A percentile compares a stretch with the other conserved stretches of the same genome.
Conservation (phyloP, 345 rosid species). For the Chamaenerion angustifolium region DNA sequence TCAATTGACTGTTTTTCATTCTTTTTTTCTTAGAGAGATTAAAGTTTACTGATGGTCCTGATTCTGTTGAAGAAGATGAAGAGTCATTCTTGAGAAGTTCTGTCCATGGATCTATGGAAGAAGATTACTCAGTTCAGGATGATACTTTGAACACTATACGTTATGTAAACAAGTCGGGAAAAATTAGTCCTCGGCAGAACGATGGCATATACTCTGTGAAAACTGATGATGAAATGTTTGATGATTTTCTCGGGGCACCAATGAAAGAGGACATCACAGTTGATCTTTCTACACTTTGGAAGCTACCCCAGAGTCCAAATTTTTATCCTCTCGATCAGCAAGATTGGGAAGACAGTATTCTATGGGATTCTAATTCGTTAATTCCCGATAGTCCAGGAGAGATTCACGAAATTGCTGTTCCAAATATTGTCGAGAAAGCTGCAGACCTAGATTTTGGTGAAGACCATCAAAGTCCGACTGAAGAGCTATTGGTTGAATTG, state of each 20-base stretch:
- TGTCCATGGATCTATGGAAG: constrained; percentile 24
- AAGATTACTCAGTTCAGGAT: constrained; percentile 22
- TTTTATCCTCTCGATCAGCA: constrained; percentile 74
- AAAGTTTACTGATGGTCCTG: constrained; percentile 39
- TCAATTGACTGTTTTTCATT: constrained; percentile 1
- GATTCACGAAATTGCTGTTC: constrained; percentile 25
- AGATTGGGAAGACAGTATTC: constrained; percentile 79
- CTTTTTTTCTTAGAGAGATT: constrained; percentile 38
- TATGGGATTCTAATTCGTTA: constrained; percentile 66
- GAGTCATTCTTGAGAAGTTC: constrained; percentile 53
- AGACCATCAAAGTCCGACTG: not conserved
- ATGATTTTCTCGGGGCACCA: constrained; percentile 48
- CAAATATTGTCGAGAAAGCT: constrained; percentile 16
- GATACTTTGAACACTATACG: constrained; percentile 24
- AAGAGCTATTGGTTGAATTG: too few species aligned
- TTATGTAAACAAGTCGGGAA: constrained; percentile 22
- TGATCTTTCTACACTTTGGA: constrained; percentile 33
- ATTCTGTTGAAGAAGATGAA: constrained; percentile 82
- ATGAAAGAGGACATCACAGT: constrained; percentile 32
- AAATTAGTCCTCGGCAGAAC: constrained; percentile 22
- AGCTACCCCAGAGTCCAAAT: constrained; percentile 29
- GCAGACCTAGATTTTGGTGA: constrained; percentile 18
- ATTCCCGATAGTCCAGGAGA: constrained; percentile 25
- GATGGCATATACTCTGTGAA: constrained; percentile 18
- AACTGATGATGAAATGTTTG: constrained; percentile 21